Evolutionary conservation across 1,284 basidiomycete species (phyloP), one percentile per base, ranked within the genome.

Genomic region (Puccinia horiana): DNA sequence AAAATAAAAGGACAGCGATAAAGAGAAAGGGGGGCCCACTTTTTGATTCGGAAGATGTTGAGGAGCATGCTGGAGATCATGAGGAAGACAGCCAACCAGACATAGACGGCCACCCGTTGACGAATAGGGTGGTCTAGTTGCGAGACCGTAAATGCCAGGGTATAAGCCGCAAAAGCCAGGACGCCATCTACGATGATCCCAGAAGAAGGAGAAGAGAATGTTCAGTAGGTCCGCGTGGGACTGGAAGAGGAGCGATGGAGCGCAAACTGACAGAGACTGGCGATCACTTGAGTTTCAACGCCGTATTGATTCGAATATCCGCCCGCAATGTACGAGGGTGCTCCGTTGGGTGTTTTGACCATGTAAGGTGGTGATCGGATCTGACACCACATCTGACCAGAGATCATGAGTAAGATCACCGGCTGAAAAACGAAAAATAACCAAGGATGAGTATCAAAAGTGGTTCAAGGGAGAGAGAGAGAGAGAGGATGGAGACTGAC

Each of bases 381-480:
- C 84, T 92, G 92, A 85, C 94, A 94, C 89, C 97, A 99, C 97
- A 99, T 99, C 89, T 92, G 93, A 3, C 95, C 95, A 11, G 92
- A 91, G 14, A 92, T 96, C 92, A 96, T 95, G 85, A 94, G 88
- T 47, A 96, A 89, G 54, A 92, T 92, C 6, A 90, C 89, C 35
- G 83, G 72, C 84, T 85, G 82, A 32, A 69, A n/a, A 40, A 44
- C 5, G 5, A n/a, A 23, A 42, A 54, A 29, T 23, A 37, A 18
- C 37, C n/a, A n/a, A n/a, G n/a, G n/a, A 54, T 49, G 54, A 42
- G 49, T 56, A 16, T 32, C 44, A 4, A 44, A 44, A 44, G 32
- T 44, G 26, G 9, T 23, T 26, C 20, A n/a, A 49, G 35, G 16
- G 26, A 35, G 29, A 61, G 2, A 63, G 32, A 56, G 63, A 58